These are phyloP conservation scores for Albugo candida DNA, from an alignment of 352 stramenopile genomes.

Conservation along the genomic window DNA sequence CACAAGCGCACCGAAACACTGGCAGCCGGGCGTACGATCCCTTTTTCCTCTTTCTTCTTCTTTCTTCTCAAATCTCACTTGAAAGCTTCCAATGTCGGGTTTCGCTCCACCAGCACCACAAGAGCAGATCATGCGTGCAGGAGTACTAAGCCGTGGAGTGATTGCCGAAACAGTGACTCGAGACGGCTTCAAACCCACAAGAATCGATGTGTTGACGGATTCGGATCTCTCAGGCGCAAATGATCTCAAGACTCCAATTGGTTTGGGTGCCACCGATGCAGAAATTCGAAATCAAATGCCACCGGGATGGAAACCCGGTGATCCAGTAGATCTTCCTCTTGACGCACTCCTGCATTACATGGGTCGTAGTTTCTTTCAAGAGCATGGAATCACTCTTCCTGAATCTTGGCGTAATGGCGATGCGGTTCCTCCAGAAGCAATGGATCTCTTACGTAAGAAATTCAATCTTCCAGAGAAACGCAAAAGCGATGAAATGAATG, in stretches of 20 bases:
- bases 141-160: conserved; percentile 60
- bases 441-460: conserved; percentile 63
- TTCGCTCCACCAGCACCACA: conserved; percentile 71
- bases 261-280: conserved; percentile 40
- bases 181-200: conserved; percentile 31
- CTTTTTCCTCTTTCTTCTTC: background rate
- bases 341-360: conserved; percentile 67
- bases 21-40: conserved; percentile 46
- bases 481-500: conserved; percentile 44
- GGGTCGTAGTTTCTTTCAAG: conserved; percentile 55
- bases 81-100: conserved; percentile 69
- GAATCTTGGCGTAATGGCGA: conserved; percentile 53
- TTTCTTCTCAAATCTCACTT: background rate
- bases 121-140: conserved; percentile 70
- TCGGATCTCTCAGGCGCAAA: background rate
- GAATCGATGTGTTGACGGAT: conserved; percentile 3
- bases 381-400: conserved; percentile 47
- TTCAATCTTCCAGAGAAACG: conserved; percentile 61
- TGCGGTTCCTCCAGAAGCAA: conserved; percentile 36
- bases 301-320: conserved; percentile 56
- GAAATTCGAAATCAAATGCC: conserved; percentile 62
- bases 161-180: conserved; percentile 64
- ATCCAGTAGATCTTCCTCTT: conserved; percentile 53
- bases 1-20: conserved; percentile 49
- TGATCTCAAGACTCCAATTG: conserved; percentile 37